Base-by-base conservation (phyloP, 192 early-diverging fungal species). In the Mortierella alpina region DNA sequence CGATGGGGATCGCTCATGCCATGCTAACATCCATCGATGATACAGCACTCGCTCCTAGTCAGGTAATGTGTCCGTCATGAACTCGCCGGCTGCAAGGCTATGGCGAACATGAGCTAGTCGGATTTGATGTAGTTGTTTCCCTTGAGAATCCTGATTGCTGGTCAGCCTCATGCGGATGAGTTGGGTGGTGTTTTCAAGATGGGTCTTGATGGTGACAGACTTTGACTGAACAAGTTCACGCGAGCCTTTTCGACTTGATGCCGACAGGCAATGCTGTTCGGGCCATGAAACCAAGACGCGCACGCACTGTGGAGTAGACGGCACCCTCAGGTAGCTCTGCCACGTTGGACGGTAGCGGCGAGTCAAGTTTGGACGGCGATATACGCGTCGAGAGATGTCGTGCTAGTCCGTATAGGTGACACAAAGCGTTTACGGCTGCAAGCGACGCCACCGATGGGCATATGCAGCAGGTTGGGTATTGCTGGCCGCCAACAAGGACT, bases 21-120 rank as follows among this genome's bases (percentile, higher is more conserved):
- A 77, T 9, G 66, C 60, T 47, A 53, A 53, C 67, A 77, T 69
- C 74, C 74, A 77, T n/a, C 74, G 74, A 45, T 77, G 74, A 50
- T 77, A 77, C 22, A 77, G 47, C 31, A 48, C 48, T 10, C 22
- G 51, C 49, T 77, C 74, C 46, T 77, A 70, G 12, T 50, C 61
- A 14, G 31, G 17, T n/a, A 58, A 17, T 10, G 50, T 11, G 15
- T 49, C 42, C 23, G 59, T 63, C 66, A 75, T 13, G 49, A 68
- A 68, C 51, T 75, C 59, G 10, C 51, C 66, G 2, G 60, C 73
- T 6, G 5, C 13, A 18, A 60, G 42, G 53, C 20, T 49, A 12
- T 57, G 41, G 3, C n/a, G 2, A 23, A 41, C 13, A 2, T 7
- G 31, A 61, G 59, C 39, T 45, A 48, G 7, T 18, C 52, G 59